Evolutionary conservation across 257 asterid genomes (phyloP), one percentile per base, ranked within the genome.

Genomic region (Solanum habrochaites): DNA sequence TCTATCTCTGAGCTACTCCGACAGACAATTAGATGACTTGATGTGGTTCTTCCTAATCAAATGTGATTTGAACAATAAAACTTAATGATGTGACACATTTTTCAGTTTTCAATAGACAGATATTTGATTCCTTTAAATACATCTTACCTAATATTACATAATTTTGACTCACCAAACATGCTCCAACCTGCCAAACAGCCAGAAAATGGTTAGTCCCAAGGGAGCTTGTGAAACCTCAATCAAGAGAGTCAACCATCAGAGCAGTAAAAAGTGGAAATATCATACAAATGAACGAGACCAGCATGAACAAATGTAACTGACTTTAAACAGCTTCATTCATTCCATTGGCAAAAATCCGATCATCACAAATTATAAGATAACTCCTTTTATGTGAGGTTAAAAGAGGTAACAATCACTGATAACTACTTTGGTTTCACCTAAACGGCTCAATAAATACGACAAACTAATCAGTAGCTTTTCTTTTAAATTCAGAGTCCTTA

Each of bases 111-210:
- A 56, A 56, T 56, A 56, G 66, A 47, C 29, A 80, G 14, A 81
- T 3, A 49, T 25, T 15, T 81, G 85, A 81, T 18, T 49, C 85
- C 45, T 29, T 85, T 66, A 62, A 64, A 88, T 88, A 78, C 86
- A 86, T 87, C 97, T 91, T 90, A 96, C 99, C 99, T 14, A 96
- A 95, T 85, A 96, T 96, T 71, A 96, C 91, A 60, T 95, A 98
- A 89, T 90, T 96, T 86, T 94, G 94, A 89, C 99, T 96, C 91
- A 96, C 99, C 97, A 96, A 90, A 90, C 99, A 96, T 77, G 99
- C 99, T 89, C 99, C 99, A 88, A 95, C 99, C 98, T 96, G 69
- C 75, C 88, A 60, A 82, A 90, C 67, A 58, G 60, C 12, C 13
- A 43, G 32, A 82, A 64, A 69, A 70, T 27, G 66, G 52, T 37